Conservation (phyloP, 495 filamentous ascomycete genomes). For the Penicillium dipodomyicola region DNA sequence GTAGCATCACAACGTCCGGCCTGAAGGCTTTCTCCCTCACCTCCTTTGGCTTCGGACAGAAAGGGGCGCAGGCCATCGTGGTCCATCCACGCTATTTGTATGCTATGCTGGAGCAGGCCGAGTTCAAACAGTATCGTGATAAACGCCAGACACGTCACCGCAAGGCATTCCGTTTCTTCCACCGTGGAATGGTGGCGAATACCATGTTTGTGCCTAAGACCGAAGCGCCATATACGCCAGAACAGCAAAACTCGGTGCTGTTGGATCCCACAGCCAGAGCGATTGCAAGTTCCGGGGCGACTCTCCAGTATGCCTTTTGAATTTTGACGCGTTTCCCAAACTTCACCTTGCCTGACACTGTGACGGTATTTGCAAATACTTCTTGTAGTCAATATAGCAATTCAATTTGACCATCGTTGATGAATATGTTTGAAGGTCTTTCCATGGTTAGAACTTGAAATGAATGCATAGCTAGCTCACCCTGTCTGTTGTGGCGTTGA, state of each 20-base stretch:
- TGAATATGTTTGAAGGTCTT: no score
- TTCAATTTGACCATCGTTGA: no score
- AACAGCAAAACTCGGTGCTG: background rate
- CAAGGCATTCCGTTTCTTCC: background rate
- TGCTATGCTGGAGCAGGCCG: conserved; percentile 78
- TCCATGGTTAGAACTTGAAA: no score
- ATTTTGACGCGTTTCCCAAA: background rate
- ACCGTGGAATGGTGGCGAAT: conserved; percentile 83
- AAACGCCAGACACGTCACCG: conserved; percentile 77
- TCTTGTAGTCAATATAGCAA: no score
- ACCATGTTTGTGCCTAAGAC: conserved; percentile 87
- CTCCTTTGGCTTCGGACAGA: conserved; percentile 96
- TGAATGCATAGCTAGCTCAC: no score
- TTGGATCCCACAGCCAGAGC: background rate
- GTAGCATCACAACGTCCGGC: conserved; percentile 87
- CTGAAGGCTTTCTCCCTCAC: conserved; percentile 96
- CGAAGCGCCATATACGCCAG: conserved; percentile 78
- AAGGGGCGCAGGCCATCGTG: conserved; percentile 89
- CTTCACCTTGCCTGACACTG: no score
- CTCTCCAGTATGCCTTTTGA: no score
- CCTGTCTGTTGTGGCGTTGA: no score
- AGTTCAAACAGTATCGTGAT: conserved; percentile 70
- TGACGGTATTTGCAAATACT: no score
- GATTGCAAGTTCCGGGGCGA: no score
- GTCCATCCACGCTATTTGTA: conserved; percentile 90